Evolutionary conservation across 495 filamentous ascomycete species (phyloP).

Genomic region (Trichocladium uniseriatum): DNA sequence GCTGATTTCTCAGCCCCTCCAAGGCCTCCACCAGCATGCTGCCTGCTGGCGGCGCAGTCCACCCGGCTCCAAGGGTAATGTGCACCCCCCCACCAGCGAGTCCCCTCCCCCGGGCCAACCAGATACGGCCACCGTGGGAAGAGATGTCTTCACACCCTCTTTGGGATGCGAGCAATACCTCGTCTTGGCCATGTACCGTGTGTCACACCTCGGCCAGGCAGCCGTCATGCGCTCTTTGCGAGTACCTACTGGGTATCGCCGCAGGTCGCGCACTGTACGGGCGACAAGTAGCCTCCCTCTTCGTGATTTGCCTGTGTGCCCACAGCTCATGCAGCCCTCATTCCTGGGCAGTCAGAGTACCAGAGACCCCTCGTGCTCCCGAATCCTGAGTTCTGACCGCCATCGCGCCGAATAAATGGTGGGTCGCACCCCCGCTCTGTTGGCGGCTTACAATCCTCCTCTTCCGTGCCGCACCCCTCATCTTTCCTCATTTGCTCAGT

Average conservation of each 20-base stretch:
- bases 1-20: background rate
- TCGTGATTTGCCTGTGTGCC: constrained; percentile 10
- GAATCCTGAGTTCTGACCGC: constrained; percentile 11
- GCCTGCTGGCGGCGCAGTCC: background rate
- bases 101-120: constrained; percentile 27
- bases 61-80: background rate
- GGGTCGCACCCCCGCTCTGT: constrained; percentile 28
- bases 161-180: background rate
- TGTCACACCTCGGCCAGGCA: constrained; percentile 3
- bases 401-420: constrained; percentile 27
- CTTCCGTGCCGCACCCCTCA: constrained; percentile 6
- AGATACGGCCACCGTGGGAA: constrained; percentile 21
- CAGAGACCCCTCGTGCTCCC: background rate
- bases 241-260: background rate
- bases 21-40: background rate
- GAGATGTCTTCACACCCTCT: constrained; percentile 3
- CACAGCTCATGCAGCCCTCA: constrained; percentile 14
- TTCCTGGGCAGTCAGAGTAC: background rate
- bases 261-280: constrained; percentile 6
- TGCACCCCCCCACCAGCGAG: constrained; percentile 5
- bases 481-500: constrained; percentile 4
- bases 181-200: background rate
- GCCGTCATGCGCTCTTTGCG: constrained; percentile 2
- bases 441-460: constrained; percentile 21
- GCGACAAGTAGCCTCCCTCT: background rate